Evolutionary conservation across 1,284 basidiomycete species (phyloP).

Genomic region (Heterobasidion occidentale): DNA sequence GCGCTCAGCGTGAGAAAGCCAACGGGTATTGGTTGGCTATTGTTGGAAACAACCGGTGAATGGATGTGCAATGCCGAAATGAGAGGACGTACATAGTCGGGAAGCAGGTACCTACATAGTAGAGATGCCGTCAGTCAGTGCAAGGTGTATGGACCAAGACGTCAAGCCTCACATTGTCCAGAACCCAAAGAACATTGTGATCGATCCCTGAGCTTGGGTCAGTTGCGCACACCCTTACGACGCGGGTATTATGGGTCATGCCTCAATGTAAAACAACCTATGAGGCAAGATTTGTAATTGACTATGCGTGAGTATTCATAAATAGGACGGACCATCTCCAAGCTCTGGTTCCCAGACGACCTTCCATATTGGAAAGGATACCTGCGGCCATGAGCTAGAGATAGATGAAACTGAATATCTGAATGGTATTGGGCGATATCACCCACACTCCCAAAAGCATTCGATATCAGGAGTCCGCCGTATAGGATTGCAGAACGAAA

Average conservation of each 20-base stretch:
- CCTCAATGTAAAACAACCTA: constrained; percentile 27
- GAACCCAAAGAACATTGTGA: too few species aligned
- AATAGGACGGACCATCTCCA: constrained; percentile 51
- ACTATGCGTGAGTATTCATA: too few species aligned
- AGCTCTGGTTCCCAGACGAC: constrained; percentile 54
- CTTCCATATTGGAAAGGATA: constrained; percentile 64
- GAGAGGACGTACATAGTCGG: constrained; percentile 17
- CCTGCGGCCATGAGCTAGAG: constrained; percentile 58
- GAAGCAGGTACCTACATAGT: constrained; percentile 11
- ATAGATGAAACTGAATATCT: neutral
- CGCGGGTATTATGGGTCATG: too few species aligned
- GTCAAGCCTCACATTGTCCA: constrained; percentile 24
- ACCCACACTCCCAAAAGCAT: constrained; percentile 66
- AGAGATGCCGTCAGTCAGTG: too few species aligned
- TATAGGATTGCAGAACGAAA: constrained; percentile 67
- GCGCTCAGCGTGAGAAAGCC: constrained; percentile 52
- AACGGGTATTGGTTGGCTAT: constrained; percentile 60
- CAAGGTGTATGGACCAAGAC: too few species aligned
- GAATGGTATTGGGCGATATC: too few species aligned
- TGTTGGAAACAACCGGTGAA: too few species aligned
- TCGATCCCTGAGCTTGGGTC: too few species aligned
- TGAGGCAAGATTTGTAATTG: constrained; percentile 46
- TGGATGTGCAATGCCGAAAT: neutral
- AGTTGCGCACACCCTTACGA: too few species aligned
- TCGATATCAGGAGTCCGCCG: constrained; percentile 61